These are phyloP conservation scores for Escallonia rubra DNA, from an alignment of 129 eudicot species.

Conservation along the genomic window DNA sequence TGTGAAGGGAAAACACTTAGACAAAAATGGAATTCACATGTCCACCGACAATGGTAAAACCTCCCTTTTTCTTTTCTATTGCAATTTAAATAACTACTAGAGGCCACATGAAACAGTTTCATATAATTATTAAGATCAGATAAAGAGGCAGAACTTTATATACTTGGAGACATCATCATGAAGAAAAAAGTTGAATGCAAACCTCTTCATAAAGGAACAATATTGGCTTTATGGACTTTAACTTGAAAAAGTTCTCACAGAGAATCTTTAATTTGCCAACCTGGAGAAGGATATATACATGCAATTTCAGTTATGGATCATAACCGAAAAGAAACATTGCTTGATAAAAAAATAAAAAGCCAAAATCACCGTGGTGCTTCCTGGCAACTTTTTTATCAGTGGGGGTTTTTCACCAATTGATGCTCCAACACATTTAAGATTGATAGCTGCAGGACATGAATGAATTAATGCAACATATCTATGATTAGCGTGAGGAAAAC, in stretches of 20 bases:
- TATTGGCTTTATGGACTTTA: conserved; percentile 53
- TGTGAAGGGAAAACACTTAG: too few species aligned
- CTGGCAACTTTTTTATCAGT: conserved; percentile 77
- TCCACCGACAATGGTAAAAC: too few species aligned
- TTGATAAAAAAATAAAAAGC: not conserved
- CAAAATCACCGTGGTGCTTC: conserved; percentile 64
- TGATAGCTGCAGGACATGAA: conserved; percentile 45
- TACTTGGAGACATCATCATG: too few species aligned
- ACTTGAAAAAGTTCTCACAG: conserved; percentile 84
- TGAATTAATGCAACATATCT: not conserved
- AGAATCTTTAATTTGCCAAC: conserved; percentile 94
- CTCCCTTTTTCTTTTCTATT: too few species aligned
- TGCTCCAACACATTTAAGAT: conserved; percentile 86
- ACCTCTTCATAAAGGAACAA: conserved; percentile 94
- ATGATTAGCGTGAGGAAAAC: not conserved
- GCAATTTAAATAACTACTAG: too few species aligned
- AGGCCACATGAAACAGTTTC: too few species aligned
- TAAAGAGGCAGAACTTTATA: too few species aligned
- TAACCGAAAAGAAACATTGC: not conserved
- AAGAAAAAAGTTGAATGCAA: conserved; percentile 9
- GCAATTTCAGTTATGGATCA: not conserved
- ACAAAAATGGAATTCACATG: too few species aligned
- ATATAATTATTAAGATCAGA: too few species aligned
- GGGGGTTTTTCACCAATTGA: conserved; percentile 83
- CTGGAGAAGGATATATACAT: conserved; percentile 18